phyloP scores from a whole-genome alignment of 306 rosid species.

The Lathyrus aphaca region DNA sequence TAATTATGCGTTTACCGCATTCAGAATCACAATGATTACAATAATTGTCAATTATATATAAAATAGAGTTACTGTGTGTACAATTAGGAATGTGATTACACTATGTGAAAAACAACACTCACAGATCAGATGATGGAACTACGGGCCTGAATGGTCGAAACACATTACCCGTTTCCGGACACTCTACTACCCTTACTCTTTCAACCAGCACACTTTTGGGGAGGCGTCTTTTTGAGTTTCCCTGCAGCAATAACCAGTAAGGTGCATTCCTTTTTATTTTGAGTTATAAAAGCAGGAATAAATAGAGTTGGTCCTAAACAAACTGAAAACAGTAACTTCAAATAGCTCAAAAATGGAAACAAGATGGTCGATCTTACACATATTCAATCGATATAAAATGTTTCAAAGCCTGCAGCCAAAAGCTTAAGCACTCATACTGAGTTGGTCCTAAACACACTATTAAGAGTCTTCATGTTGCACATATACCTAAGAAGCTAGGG shows the following conservation, averaged over 20 bases:
- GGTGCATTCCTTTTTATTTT: slow-evolving; percentile 25
- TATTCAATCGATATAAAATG: neutral
- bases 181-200: slow-evolving; percentile 63
- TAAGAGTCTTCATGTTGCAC: too few relatives aligned
- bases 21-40: too few relatives aligned
- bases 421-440: too few relatives aligned
- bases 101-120: slow-evolving; percentile 46
- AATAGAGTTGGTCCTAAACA: too few relatives aligned
- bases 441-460: too few relatives aligned
- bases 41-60: too few relatives aligned
- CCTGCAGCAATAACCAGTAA: slow-evolving; percentile 51
- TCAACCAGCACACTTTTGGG: slow-evolving; percentile 62
- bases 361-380: neutral
- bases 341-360: slow-evolving; percentile 4
- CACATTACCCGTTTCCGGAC: slow-evolving; percentile 57
- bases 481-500: neutral
- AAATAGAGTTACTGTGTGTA: neutral
- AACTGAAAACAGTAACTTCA: neutral
- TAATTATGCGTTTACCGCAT: too few relatives aligned
- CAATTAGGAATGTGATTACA: slow-evolving; percentile 11
- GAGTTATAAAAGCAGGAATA: neutral
- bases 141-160: slow-evolving; percentile 71
- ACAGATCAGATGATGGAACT: slow-evolving; percentile 71
- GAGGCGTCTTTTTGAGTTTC: slow-evolving; percentile 72
- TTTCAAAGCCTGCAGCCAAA: too few relatives aligned